Conservation (phyloP, 495 filamentous ascomycete species). For the Margaritispora aquatica region DNA sequence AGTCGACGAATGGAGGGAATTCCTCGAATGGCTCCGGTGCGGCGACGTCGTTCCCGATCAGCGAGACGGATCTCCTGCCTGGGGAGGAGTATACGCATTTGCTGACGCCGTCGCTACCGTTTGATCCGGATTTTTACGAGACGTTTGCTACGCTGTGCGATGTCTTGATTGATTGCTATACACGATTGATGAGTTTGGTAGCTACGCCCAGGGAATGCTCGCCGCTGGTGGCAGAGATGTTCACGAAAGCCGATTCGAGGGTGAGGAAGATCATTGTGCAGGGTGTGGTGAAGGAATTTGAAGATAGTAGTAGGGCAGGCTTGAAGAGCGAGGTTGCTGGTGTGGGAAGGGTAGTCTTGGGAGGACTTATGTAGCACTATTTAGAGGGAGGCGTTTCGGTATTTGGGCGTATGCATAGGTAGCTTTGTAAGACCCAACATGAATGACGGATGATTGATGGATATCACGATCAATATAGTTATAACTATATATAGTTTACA, state of each 20-base stretch:
- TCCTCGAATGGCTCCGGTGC: constrained; percentile 23
- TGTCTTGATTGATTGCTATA: constrained; percentile 89
- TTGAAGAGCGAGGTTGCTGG: constrained; percentile 75
- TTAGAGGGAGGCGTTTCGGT: background rate
- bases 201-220: constrained; percentile 56
- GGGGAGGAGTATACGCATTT: constrained; percentile 86
- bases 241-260: constrained; percentile 80
- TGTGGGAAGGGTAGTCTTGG: constrained; percentile 82
- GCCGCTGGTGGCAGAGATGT: constrained; percentile 65
- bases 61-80: constrained; percentile 43
- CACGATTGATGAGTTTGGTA: constrained; percentile 65
- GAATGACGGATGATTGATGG: background rate
- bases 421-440: constrained; percentile 4
- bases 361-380: constrained; percentile 67
- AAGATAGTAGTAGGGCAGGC: constrained; percentile 69
- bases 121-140: constrained; percentile 96
- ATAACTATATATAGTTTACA: no score
- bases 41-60: constrained; percentile 17
- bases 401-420: background rate
- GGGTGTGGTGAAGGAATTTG: constrained; percentile 85
- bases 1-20: constrained; percentile 35
- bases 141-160: constrained; percentile 97
- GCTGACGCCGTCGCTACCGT: constrained; percentile 85
- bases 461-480: background rate
- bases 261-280: constrained; percentile 82